Conservation (phyloP, 768 basidiomycete genomes). For the Podaxis sp. region DNA sequence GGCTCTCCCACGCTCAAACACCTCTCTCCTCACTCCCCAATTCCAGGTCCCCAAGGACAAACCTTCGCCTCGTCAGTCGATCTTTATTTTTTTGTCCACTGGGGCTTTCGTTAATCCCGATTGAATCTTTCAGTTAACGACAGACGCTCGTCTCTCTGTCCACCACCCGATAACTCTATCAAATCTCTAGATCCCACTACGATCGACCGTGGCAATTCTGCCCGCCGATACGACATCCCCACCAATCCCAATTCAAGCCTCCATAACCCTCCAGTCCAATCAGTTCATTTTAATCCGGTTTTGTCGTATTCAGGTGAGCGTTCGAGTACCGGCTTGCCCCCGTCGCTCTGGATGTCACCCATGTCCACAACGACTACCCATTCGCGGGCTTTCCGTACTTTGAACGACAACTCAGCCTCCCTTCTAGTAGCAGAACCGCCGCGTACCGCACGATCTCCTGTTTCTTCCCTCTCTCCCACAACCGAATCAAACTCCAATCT, state of each 20-base stretch:
- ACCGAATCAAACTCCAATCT: constrained; percentile 56
- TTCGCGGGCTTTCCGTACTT: constrained; percentile 27
- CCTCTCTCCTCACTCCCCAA: constrained; percentile 21
- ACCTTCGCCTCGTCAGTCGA: constrained; percentile 16
- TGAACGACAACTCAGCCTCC: constrained; percentile 30
- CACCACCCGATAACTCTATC: neutral
- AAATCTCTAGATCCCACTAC: neutral
- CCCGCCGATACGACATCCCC: neutral
- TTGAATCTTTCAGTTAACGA: constrained; percentile 9
- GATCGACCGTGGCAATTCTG: neutral
- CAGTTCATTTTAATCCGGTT: constrained; percentile 16
- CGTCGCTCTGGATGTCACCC: constrained; percentile 85
- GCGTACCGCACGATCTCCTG: constrained; percentile 32
- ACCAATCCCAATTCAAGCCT: neutral
- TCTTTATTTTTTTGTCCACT: neutral
- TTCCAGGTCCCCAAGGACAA: constrained; percentile 17
- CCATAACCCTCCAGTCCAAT: constrained; percentile 6
- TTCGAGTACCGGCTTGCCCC: constrained; percentile 53
- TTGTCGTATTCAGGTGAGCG: constrained; percentile 41
- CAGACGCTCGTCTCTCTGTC: constrained; percentile 4
- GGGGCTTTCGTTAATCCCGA: neutral
- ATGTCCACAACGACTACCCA: constrained; percentile 33
- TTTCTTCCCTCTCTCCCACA: constrained; percentile 37
- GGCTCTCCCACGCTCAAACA: constrained; percentile 25
- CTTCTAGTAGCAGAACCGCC: constrained; percentile 17